A percentile compares a stretch with the other conserved stretches of the same genome.
Evolutionary conservation across 2,329 filamentous ascomycete genomes (phyloP).

Genomic region (Ceratocystis diversiconidia): DNA sequence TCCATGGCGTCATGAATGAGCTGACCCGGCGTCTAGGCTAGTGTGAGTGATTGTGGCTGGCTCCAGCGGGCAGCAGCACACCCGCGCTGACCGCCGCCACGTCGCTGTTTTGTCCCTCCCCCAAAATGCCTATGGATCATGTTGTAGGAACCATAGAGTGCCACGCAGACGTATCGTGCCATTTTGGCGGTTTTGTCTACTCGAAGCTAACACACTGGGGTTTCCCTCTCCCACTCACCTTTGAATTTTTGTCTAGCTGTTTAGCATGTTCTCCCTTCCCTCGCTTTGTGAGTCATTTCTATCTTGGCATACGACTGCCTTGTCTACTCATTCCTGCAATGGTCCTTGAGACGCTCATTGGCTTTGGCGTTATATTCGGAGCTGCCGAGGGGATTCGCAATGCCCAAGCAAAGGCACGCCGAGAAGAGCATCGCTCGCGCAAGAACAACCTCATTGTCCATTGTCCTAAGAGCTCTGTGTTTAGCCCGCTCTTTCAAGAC

Average conservation of each 20-base stretch:
- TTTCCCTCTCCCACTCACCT: neutral
- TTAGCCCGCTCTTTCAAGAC: slow-evolving; percentile 31
- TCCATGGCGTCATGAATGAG: neutral
- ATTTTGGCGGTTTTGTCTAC: neutral
- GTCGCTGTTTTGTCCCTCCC: neutral
- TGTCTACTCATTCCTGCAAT: slow-evolving; percentile 14
- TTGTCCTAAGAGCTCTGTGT: slow-evolving; percentile 33
- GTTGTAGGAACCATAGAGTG: neutral
- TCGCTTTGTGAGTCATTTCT: neutral
- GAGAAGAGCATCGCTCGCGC: slow-evolving; percentile 34
- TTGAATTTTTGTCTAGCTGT: neutral
- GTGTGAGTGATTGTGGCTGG: neutral
- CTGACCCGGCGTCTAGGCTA: neutral
- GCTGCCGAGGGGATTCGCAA: slow-evolving; percentile 34
- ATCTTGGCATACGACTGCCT: neutral
- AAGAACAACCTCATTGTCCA: slow-evolving; percentile 35
- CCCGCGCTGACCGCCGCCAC: neutral
- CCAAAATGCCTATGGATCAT: neutral
- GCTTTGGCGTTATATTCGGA: slow-evolving; percentile 32
- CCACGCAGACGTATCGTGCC: neutral
- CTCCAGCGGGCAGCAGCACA: neutral
- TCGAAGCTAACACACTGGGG: neutral
- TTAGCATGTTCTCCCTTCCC: neutral
- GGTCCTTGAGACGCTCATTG: slow-evolving; percentile 27
- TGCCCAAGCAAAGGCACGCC: slow-evolving; percentile 32